Percentiles rank a stretch among this genome's conserved stretches.
Conservation (phyloP, 2,329 filamentous ascomycete species). For the Emergomyces orientalis region DNA sequence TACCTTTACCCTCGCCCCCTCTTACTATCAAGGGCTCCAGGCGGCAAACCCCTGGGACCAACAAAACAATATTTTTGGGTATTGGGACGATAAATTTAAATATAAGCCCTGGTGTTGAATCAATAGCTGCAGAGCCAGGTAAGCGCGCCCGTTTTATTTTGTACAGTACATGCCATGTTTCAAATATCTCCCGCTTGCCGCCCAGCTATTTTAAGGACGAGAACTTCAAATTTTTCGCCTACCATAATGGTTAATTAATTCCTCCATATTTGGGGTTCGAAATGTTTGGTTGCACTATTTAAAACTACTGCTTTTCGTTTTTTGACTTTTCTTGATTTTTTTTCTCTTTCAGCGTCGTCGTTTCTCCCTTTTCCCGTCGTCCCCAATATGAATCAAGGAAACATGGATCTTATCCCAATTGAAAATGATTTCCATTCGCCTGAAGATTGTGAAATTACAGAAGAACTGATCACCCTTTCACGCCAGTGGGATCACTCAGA, state of each 20-base stretch:
- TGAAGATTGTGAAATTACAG: background rate
- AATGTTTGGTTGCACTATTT: constrained; percentile 5
- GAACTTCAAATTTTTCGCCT: background rate
- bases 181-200: constrained; percentile 5
- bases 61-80: background rate
- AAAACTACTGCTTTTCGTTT: background rate
- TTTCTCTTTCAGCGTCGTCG: background rate
- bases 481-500: constrained; percentile 23
- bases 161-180: background rate
- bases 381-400: background rate
- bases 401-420: background rate
- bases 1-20: background rate
- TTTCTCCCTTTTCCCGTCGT: background rate
- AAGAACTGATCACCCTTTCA: constrained; percentile 14
- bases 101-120: background rate
- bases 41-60: background rate
- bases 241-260: background rate
- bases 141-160: constrained; percentile 4
- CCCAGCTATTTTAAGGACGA: background rate
- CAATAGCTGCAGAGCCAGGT: constrained; percentile 2
- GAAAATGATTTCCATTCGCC: background rate
- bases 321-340: constrained; percentile 3
- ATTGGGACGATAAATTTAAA: background rate
- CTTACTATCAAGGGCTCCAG: background rate
- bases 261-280: background rate